Evolutionary conservation across 345 rosid genomes (phyloP), one percentile per base, ranked within the genome.

Genomic region (Camelina neglecta): DNA sequence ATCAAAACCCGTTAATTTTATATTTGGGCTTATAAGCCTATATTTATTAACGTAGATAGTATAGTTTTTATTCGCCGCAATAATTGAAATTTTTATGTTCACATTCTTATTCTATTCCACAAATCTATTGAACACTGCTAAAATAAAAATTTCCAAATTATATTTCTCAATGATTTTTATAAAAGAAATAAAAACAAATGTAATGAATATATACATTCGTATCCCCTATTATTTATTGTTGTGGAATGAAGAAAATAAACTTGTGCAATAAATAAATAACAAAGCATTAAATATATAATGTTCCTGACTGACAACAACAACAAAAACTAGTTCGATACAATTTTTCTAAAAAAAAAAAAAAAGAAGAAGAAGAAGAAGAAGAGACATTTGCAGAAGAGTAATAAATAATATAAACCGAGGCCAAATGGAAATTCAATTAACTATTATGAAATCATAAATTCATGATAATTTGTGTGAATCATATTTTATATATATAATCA

Each of bases 401-500:
- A 26, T 26, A 29, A 29, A 44, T 26, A 45, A 29, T 29, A 62
- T 39, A 23, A 12, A 35, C 26, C 45, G 47, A 36, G 20, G 29
- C 47, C 51, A 47, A 5, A 10, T 5, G 57, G 56, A 31, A 47
- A 10, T 29, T 24, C 2, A 36, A 21, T 60, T 20, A 70, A 26
- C 29, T 12, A 59, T 12, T 20, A 33, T 20, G 7, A 44, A 56
- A 69, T 54, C 16, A 44, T 44, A 44, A 4, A 59, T 53, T 49
- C 13, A 60, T 49, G 60, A 39, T 68, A 38, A 54, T 15, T 8
- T 15, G 51, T 47, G 38, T 57, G 38, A 26, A 58, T 47, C 57
- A 31, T 23, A 29, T 69, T 13, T 3, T 29, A 26, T 26, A 29
- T 29, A 29, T 29, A 29, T 29, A 29, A 29, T 29, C 31, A 51